Percentiles rank a stretch among this genome's conserved stretches.
phyloP scores from a whole-genome alignment of 2,329 filamentous ascomycete species.

The Pseudogymnoascus sp. region DNA sequence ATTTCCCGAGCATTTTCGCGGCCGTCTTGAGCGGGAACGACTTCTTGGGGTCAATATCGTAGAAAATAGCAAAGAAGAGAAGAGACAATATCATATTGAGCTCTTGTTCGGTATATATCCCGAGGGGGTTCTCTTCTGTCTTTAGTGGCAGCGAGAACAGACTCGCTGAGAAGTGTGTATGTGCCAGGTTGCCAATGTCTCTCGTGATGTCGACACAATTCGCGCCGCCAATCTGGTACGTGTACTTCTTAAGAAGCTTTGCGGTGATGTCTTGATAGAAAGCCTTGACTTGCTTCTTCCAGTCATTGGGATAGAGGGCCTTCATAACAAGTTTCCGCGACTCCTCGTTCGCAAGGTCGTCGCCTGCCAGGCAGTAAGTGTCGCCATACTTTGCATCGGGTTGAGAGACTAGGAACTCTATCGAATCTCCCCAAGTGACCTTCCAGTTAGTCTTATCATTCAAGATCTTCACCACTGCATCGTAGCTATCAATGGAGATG shows the following conservation, averaged over 20 bases:
- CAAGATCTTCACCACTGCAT: slow-evolving; percentile 53
- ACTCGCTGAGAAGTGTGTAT: slow-evolving; percentile 46
- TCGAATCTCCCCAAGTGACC: slow-evolving; percentile 54
- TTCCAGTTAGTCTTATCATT: slow-evolving; percentile 52
- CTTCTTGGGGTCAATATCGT: slow-evolving; percentile 54
- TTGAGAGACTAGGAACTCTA: slow-evolving; percentile 55
- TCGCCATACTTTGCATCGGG: slow-evolving; percentile 41
- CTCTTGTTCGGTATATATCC: slow-evolving; percentile 48
- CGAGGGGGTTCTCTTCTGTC: slow-evolving; percentile 40
- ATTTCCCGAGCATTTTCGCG: slow-evolving; percentile 46
- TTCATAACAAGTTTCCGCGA: slow-evolving; percentile 47
- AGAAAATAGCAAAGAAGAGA: slow-evolving; percentile 58
- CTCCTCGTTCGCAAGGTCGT: slow-evolving; percentile 38
- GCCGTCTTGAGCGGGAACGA: slow-evolving; percentile 56
- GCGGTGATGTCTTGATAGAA: slow-evolving; percentile 60
- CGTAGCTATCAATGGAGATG: slow-evolving; percentile 52
- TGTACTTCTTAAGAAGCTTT: slow-evolving; percentile 55
- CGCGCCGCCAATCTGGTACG: slow-evolving; percentile 47
- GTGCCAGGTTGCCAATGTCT: slow-evolving; percentile 46
- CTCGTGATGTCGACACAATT: slow-evolving; percentile 57
- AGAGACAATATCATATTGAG: slow-evolving; percentile 53
- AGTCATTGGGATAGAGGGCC: slow-evolving; percentile 53
- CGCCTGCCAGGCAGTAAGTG: slow-evolving; percentile 49
- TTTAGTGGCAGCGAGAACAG: slow-evolving; percentile 49
- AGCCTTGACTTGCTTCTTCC: slow-evolving; percentile 52